Percentiles rank a stretch among this genome's conserved stretches.
Conservation (phyloP, 352 stramenopile genomes). For the Hyaloperonospora arabidopsidis region DNA sequence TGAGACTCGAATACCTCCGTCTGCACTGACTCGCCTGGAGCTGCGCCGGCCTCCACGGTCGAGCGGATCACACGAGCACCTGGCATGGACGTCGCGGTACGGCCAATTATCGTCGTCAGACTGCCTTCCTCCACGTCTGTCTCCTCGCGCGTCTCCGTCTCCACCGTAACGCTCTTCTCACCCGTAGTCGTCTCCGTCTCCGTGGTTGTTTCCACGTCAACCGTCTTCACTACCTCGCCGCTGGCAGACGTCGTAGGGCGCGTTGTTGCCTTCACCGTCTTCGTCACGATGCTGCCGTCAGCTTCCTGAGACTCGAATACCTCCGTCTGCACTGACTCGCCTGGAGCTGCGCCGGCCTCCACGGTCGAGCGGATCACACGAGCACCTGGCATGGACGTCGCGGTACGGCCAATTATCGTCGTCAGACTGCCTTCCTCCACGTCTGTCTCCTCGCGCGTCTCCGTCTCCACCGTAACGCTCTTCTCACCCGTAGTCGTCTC, state of each 20-base stretch:
- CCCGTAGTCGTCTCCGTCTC: slow-evolving; percentile 15
- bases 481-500: slow-evolving; percentile 14
- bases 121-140: slow-evolving; percentile 12
- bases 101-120: slow-evolving; percentile 4
- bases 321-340: slow-evolving; percentile 17
- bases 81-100: slow-evolving; percentile 2
- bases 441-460: slow-evolving; percentile 16
- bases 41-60: slow-evolving; percentile 8
- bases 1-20: slow-evolving; percentile 16
- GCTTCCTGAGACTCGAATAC: slow-evolving; percentile 16
- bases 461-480: slow-evolving; percentile 18
- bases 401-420: slow-evolving; percentile 4
- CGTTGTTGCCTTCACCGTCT: slow-evolving; percentile 12
- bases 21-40: slow-evolving; percentile 12
- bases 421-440: slow-evolving; percentile 9
- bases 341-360: slow-evolving; percentile 6
- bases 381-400: slow-evolving; percentile 4
- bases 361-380: slow-evolving; percentile 5
- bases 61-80: slow-evolving; percentile 5
- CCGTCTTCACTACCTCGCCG: slow-evolving; percentile 10
- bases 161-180: slow-evolving; percentile 18
- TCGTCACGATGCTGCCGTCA: slow-evolving; percentile 15
- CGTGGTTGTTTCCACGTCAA: slow-evolving; percentile 16
- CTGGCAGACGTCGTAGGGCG: slow-evolving; percentile 6
- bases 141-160: slow-evolving; percentile 17